Conservation (phyloP, 2,329 filamentous ascomycete genomes). For the Cordyceps pruinosa region DNA sequence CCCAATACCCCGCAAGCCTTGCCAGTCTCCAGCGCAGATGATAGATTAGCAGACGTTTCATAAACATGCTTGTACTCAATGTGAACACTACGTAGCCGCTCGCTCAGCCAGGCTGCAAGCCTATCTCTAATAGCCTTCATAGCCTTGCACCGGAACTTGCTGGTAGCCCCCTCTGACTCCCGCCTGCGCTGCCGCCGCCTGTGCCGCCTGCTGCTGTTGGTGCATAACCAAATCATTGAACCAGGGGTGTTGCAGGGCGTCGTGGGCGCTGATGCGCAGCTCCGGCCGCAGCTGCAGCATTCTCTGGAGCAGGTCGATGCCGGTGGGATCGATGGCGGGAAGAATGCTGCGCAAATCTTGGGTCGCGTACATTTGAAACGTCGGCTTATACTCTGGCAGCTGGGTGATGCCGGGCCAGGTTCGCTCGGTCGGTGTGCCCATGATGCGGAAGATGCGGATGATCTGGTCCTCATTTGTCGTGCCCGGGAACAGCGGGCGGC, state of each 20-base stretch:
- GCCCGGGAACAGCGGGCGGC: slow-evolving; percentile 88
- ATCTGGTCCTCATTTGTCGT: slow-evolving; percentile 98
- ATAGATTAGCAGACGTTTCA: neutral
- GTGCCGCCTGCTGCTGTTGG: slow-evolving; percentile 39
- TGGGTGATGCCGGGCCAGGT: slow-evolving; percentile 93
- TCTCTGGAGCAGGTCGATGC: slow-evolving; percentile 77
- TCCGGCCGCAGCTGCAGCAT: slow-evolving; percentile 94
- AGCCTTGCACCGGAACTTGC: slow-evolving; percentile 33
- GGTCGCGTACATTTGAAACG: slow-evolving; percentile 88
- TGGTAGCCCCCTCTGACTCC: slow-evolving; percentile 31
- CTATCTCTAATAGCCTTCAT: slow-evolving; percentile 28
- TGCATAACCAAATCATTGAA: slow-evolving; percentile 67
- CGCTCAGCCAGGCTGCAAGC: neutral
- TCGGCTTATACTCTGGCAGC: slow-evolving; percentile 96
- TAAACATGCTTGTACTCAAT: slow-evolving; percentile 1
- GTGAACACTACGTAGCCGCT: neutral
- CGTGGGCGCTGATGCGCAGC: slow-evolving; percentile 78
- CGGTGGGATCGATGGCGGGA: slow-evolving; percentile 80
- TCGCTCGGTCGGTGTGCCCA: slow-evolving; percentile 94
- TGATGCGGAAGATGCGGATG: slow-evolving; percentile 93
- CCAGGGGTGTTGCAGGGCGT: slow-evolving; percentile 87
- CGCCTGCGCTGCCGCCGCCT: slow-evolving; percentile 23
- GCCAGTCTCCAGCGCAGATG: neutral
- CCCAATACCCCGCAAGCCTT: neutral
- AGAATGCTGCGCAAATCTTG: slow-evolving; percentile 83